Conservation (phyloP, 73 alveolate genomes). For the Tetrahymena borealis region DNA sequence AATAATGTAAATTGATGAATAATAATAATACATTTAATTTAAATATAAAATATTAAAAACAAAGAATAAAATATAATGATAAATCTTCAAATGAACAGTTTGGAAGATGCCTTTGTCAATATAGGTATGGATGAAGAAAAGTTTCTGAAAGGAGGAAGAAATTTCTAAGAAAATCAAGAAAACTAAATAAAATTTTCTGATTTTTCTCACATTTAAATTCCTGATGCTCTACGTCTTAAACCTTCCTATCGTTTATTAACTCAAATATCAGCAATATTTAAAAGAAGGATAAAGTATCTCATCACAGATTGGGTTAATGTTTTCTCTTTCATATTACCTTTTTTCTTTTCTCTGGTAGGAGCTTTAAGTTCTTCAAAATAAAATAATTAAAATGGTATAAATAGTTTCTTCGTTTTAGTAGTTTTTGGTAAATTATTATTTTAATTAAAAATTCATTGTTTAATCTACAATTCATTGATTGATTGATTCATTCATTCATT, state of each 20-base stretch:
- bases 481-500: background rate
- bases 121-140: slow-evolving; percentile 47
- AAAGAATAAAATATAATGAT: background rate
- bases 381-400: background rate
- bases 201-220: background rate
- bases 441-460: background rate
- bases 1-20: background rate
- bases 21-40: background rate
- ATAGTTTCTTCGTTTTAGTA: background rate
- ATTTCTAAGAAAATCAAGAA: background rate
- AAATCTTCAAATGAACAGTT: slow-evolving; percentile 10
- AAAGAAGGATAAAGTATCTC: background rate
- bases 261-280: background rate
- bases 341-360: background rate
- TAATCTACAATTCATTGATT: slow-evolving; percentile 7
- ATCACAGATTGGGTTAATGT: slow-evolving; percentile 25
- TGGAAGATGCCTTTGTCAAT: slow-evolving; percentile 39
- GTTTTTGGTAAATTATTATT: background rate
- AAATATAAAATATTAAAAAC: background rate
- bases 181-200: background rate
- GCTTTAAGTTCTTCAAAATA: background rate
- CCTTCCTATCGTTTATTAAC: background rate
- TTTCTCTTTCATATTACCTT: background rate
- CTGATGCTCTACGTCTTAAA: background rate
- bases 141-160: background rate